Percentiles rank a stretch among this genome's conserved stretches.
These are phyloP conservation scores for Lentinula sp. DNA, from an alignment of 768 basidiomycete genomes.

Conservation along the genomic window DNA sequence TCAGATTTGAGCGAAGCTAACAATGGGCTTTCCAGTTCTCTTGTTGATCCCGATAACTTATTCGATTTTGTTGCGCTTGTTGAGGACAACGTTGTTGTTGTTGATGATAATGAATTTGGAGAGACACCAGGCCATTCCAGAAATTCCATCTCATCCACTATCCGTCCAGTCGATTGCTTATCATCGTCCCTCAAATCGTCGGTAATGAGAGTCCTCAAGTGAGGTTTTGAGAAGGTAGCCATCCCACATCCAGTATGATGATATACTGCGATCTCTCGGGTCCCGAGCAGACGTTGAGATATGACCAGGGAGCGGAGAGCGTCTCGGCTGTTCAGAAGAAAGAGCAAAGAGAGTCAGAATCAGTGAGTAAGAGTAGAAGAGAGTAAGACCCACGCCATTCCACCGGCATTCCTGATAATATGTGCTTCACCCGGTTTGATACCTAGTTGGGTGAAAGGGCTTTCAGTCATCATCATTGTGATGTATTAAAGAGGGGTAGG, in stretches of 20 bases:
- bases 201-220: conserved; percentile 31
- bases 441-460: conserved; percentile 37
- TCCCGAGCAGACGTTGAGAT: conserved; percentile 45
- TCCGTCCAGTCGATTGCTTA: conserved; percentile 14
- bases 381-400: conserved; percentile 30
- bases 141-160: conserved; percentile 34
- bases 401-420: conserved; percentile 49
- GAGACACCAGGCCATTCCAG: conserved; percentile 20
- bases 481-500: background rate
- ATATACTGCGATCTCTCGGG: conserved; percentile 41
- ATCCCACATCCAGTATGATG: conserved; percentile 55
- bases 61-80: background rate
- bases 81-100: background rate
- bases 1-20: conserved; percentile 36
- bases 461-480: conserved; percentile 10
- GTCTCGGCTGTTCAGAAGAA: conserved; percentile 27
- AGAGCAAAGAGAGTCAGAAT: background rate
- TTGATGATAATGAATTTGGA: background rate
- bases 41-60: background rate
- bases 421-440: conserved; percentile 45
- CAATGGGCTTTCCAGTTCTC: conserved; percentile 6
- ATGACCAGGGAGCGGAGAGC: conserved; percentile 44
- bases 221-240: conserved; percentile 34
- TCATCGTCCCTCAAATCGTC: conserved; percentile 14
- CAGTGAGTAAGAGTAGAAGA: background rate